Evolutionary conservation across 371 early-diverging fungal species (phyloP), one percentile per base, ranked within the genome.

Genomic region (Syncephalastrum monosporum): DNA sequence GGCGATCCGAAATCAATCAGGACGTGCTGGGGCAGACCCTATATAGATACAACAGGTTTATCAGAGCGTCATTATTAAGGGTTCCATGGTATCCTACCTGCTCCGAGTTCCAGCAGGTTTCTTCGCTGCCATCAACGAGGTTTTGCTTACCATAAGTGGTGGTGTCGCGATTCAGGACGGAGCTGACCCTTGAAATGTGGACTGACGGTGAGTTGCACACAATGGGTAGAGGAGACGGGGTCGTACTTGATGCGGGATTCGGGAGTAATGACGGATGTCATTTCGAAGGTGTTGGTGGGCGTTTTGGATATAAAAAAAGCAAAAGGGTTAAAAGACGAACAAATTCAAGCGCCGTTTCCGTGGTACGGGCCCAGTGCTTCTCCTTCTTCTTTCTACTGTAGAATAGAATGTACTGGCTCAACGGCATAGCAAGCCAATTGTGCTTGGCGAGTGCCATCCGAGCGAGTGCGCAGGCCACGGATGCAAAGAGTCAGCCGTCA

Each of bases 101-200:
- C 53, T 94, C 95, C 23, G 93, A 92, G 77, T 95, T 95, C 97
- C 97, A 96, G 72, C 97, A 96, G 0, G 96, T 95, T 57, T 93
- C 94, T 45, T 68, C 74, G 61, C 67, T 81, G 24, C 84, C 81
- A 68, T 95, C 95, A 19, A 84, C 83, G 42, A 96, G 71, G 68
- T 82, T 72, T 57, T 93, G 85, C 58, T 93, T 94, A 47, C 96
- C 97, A 62, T 82, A 93, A 46, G 77, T 82, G 16, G 75, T 67
- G 0, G 76, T 75, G 64, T 96, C 94, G 47, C 87, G 81, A 74
- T 92, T 91, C 47, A 92, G 78, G 14, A 93, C 94, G 1, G 97
- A 95, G 77, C 91, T 91, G 21, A 95, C 95, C 63, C 93, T 93
- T 61, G 24, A 23, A 48, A 50, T 16, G 58, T 16, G 16, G 33